Evolutionary conservation across 2,329 filamentous ascomycete genomes (phyloP), one percentile per base, ranked within the genome.

Genomic region (Ceratocystis cubensis): DNA sequence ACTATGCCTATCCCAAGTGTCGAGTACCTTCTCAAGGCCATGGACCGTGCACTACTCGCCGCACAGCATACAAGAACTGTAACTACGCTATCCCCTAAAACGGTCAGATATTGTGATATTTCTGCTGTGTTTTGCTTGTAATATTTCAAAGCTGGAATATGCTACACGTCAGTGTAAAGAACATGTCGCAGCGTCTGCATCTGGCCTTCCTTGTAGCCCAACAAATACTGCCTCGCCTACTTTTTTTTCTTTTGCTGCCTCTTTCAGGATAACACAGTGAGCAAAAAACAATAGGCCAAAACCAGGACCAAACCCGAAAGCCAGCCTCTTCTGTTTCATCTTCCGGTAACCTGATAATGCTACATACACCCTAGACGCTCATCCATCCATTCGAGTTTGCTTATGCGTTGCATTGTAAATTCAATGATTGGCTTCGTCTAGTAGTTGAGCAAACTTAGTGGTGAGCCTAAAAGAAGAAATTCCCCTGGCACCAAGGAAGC

Each of bases 121-220:
- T 3, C 53, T 28, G 22, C 28, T 37, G 28, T 37, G 25, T 22
- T 20, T 20, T n/a, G 56, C 28, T 15, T n/a, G 5, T 59, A 15
- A n/a, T 41, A 41, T 33, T n/a, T 37, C 56, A 3, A 8, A 30
- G 13, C 17, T 53, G n/a, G 3, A 37, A 59, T 30, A 59, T 59
- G 56, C 56, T 59, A 59, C 56, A 37, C 56, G 28, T 59, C 56
- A 20, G n/a, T 17, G 56, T 59, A 59, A 20, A 59, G 56, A 59
- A 37, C 25, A 7, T 37, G 56, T 59, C 28, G 56, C 56, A 59
- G 56, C 56, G 17, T 59, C 56, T 59, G 28, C 30, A 8, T n/a
- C 17, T 59, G n/a, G 25, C 20, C 25, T 7, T 41, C 37, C 37
- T 41, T 41, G 37, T 41, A 41, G 37, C 10, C 10, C 10, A 15